Evolutionary conservation across 805 yeast genomes (phyloP).

Genomic region (Gaillardinia entomophila): DNA sequence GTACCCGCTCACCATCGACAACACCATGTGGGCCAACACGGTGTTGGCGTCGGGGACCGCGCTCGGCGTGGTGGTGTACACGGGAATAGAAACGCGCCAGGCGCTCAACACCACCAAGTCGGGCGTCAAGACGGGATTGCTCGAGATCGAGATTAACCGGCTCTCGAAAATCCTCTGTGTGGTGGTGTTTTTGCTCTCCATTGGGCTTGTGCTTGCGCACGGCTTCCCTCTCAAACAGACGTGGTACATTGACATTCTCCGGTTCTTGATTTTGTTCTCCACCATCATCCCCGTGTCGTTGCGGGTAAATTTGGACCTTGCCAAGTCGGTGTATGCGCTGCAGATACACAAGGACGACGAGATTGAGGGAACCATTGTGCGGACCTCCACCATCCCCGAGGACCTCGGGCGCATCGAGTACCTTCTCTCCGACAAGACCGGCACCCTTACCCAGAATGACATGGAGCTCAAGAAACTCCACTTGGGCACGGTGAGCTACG

Average conservation of each 20-base stretch:
- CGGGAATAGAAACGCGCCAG: constrained; percentile 92
- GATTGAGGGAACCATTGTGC: constrained; percentile 83
- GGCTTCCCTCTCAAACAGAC: constrained; percentile 55
- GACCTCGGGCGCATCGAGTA: constrained; percentile 96
- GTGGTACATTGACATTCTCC: constrained; percentile 90
- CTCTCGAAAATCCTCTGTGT: constrained; percentile 84
- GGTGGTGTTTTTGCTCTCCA: constrained; percentile 74
- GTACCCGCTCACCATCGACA: constrained; percentile 73
- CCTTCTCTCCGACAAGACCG: constrained; percentile 88
- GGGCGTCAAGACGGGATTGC: constrained; percentile 81
- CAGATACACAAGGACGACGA: constrained; percentile 85
- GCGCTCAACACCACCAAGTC: constrained; percentile 86
- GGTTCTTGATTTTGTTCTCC: constrained; percentile 86
- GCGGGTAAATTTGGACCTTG: constrained; percentile 90
- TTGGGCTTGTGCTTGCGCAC: constrained; percentile 71
- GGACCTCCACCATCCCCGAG: constrained; percentile 97
- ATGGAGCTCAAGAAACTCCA: constrained; percentile 95
- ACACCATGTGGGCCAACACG: constrained; percentile 97
- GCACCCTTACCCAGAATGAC: constrained; percentile 95
- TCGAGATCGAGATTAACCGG: constrained; percentile 86
- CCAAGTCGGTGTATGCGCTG: constrained; percentile 91
- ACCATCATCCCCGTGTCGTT: constrained; percentile 95
- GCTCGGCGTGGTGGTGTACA: constrained; percentile 80
- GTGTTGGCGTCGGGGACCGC: constrained; percentile 93
- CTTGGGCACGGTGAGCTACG: constrained; percentile 86